Base-by-base conservation (phyloP, 2,329 filamentous ascomycete genomes). In the Trichoderma sp. region DNA sequence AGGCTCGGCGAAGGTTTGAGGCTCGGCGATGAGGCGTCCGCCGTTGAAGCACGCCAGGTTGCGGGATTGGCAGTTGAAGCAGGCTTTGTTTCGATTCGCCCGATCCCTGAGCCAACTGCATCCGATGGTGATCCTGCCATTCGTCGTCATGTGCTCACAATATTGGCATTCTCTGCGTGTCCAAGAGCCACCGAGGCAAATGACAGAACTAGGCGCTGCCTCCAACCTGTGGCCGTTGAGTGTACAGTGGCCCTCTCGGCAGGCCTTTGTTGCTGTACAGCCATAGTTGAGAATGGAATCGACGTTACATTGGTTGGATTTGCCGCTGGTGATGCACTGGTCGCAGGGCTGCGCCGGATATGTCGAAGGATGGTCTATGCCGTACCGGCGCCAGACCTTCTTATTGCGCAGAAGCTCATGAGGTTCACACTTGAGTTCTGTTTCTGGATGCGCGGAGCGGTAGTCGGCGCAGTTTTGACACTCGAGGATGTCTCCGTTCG, bases 381-480 rank as follows among this genome's bases (percentile, higher is more conserved):
- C 74, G 51, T 77, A 76, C 18, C 73, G 72, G 47, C 73, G 72
- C 30, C 58, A 75, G 6, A 73, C 51, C 3, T 73, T 62, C 1
- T 24, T 36, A 3, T 68, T 34, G 6, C 9, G 11, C 47, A 21
- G n/a, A 12, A 6, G 11, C n/a, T 14, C 47, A 24, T 34, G 58
- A 1, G 75, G 53, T 15, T 66, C 32, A 72, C 76, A 78, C 6
- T 8, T 56, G 62, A 75, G 73, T 0, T 65, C 21, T 11, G 18
- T 18, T 28, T 34, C 57, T 1, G 72, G 66, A 47, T 73, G 47
- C 6, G 30, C 15, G 14, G 69, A 72, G 12, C 77, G 73, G 51
- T 76, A 34, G 67, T 79, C 74, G 56, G 77, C 74, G 63, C 77
- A 79, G 73, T 76, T 78, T 43, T 68, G 71, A 71, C 77, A 79